These are phyloP conservation scores for Powellomyces hirtus DNA, from an alignment of 192 early-diverging fungal genomes.

Conservation along the genomic window DNA sequence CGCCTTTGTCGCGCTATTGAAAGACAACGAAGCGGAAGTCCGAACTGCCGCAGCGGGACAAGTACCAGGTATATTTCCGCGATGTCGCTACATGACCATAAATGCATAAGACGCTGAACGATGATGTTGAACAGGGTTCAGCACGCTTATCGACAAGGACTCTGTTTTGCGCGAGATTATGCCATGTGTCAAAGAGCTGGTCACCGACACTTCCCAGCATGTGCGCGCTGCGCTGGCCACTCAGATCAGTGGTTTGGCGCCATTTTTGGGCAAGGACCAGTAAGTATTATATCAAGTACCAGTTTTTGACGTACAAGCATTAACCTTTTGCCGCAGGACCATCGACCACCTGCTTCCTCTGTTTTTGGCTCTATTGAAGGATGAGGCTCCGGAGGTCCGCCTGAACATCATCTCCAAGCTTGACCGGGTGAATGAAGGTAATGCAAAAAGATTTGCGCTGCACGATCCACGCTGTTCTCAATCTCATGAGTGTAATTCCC, in stretches of 20 bases:
- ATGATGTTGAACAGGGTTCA: conserved; percentile 61
- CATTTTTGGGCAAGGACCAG: conserved; percentile 91
- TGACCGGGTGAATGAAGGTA: conserved; percentile 89
- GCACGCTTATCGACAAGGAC: conserved; percentile 72
- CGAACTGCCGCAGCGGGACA: conserved; percentile 92
- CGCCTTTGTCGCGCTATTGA: conserved; percentile 84
- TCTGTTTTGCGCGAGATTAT: conserved; percentile 77
- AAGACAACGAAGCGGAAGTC: conserved; percentile 97
- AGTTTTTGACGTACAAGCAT: too few relatives aligned
- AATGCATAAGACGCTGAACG: too few relatives aligned
- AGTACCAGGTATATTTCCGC: conserved; percentile 65
- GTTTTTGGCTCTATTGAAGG: conserved; percentile 95
- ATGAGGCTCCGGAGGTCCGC: conserved; percentile 95
- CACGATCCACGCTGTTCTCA: too few relatives aligned
- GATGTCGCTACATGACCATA: too few relatives aligned
- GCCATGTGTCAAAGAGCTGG: conserved; percentile 90
- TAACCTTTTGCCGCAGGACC: conserved; percentile 74
- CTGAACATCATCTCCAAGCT: conserved; percentile 98
- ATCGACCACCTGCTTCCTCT: conserved; percentile 93
- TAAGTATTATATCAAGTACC: conserved; percentile 41
- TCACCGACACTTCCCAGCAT: conserved; percentile 94
- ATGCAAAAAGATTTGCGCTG: background rate
- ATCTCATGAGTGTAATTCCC: too few relatives aligned
- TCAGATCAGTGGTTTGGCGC: conserved; percentile 93
- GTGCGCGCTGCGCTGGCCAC: conserved; percentile 93